A percentile compares a stretch with the other conserved stretches of the same genome.
phyloP scores from a whole-genome alignment of 257 asterid genomes.

The Cordia subcordata region DNA sequence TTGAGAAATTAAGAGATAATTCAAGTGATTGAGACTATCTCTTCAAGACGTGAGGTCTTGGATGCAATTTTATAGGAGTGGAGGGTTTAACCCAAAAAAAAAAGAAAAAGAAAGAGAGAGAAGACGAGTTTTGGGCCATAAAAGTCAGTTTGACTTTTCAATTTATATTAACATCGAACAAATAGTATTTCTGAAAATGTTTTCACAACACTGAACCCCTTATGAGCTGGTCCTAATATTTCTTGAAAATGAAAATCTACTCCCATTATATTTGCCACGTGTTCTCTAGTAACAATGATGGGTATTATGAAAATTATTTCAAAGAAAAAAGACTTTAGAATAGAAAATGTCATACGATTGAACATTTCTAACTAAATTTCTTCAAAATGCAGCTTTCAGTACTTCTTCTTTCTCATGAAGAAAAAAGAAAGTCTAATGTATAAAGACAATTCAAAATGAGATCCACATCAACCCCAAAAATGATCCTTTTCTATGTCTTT shows the following conservation, averaged over 20 bases:
- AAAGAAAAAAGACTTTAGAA: background rate
- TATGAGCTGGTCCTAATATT: too few relatives aligned
- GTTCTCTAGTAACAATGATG: slow-evolving; percentile 7
- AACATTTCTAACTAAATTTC: slow-evolving; percentile 9
- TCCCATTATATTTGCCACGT: too few relatives aligned
- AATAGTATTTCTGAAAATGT: too few relatives aligned
- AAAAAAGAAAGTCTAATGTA: slow-evolving; percentile 5
- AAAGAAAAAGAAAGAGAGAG: too few relatives aligned
- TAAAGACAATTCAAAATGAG: background rate
- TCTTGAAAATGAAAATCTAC: background rate
- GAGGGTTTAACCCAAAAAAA: too few relatives aligned
- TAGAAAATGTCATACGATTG: background rate
- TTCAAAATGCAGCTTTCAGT: slow-evolving; percentile 10
- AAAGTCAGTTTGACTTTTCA: too few relatives aligned
- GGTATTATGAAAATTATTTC: slow-evolving; percentile 1
- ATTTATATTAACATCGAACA: background rate
- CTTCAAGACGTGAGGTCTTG: too few relatives aligned
- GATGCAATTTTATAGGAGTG: too few relatives aligned
- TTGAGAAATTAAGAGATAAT: too few relatives aligned
- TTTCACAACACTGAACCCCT: too few relatives aligned
- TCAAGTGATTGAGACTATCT: too few relatives aligned
- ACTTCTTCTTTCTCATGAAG: slow-evolving; percentile 7
- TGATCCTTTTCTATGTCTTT: background rate
- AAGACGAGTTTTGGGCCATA: too few relatives aligned
- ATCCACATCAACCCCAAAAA: slow-evolving; percentile 7